Evolutionary conservation across 495 filamentous ascomycete species (phyloP).

Genomic region (Penicillium lagena): DNA sequence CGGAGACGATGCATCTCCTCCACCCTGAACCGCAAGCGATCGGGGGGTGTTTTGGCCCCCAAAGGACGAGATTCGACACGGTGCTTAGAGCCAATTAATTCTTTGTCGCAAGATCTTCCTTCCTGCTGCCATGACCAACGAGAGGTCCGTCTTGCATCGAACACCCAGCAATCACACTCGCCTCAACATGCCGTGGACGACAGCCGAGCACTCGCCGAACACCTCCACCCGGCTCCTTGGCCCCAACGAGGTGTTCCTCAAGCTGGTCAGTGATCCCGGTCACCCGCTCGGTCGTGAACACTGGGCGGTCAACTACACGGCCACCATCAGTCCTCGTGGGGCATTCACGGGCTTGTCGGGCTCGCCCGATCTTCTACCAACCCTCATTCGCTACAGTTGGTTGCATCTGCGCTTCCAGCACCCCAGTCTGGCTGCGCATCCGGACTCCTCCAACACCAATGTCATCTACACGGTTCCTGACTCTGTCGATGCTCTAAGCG

Average conservation of each 20-base stretch:
- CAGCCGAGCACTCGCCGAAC: background rate
- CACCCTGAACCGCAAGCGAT: too few species aligned
- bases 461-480: constrained; percentile 17
- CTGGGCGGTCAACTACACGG: constrained; percentile 17
- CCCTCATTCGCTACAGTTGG: constrained; percentile 18
- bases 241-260: constrained; percentile 18
- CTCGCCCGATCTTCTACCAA: constrained; percentile 2
- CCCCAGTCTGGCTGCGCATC: constrained; percentile 19
- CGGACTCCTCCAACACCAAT: constrained; percentile 5
- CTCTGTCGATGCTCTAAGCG: constrained; percentile 4
- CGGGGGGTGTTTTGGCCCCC: too few species aligned
- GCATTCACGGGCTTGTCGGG: constrained; percentile 2
- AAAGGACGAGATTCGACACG: too few species aligned
- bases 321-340: constrained; percentile 10
- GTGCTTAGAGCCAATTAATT: too few species aligned
- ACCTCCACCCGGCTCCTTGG: constrained; percentile 8
- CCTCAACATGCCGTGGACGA: constrained; percentile 1
- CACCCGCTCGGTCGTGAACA: constrained; percentile 16
- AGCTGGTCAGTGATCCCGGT: constrained; percentile 14
- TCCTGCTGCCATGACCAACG: background rate
- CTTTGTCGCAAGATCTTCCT: too few species aligned
- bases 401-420: constrained; percentile 24
- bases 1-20: too few species aligned
- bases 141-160: background rate
- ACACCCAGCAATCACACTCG: background rate